Percentiles rank a stretch among this genome's conserved stretches.
phyloP scores from a whole-genome alignment of 345 rosid species.

The Eutrema japonicum region DNA sequence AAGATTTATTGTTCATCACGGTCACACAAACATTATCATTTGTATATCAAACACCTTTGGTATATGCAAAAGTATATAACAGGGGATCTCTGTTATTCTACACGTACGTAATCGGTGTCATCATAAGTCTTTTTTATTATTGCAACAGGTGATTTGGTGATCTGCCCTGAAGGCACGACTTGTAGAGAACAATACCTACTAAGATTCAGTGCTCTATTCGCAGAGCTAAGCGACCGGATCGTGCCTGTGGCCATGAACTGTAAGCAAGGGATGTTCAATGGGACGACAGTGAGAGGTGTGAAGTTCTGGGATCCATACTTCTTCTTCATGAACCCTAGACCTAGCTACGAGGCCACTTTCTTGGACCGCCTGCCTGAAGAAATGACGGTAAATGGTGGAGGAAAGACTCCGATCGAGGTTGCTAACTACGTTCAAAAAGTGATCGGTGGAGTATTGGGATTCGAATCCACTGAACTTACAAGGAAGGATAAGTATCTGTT shows the following conservation, averaged over 20 bases:
- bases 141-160: slow-evolving; percentile 81
- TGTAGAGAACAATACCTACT: slow-evolving; percentile 82
- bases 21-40: neutral
- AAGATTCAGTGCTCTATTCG: slow-evolving; percentile 92
- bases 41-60: neutral
- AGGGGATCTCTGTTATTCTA: no score
- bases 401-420: slow-evolving; percentile 86
- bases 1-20: no score
- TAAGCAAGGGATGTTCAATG: slow-evolving; percentile 85
- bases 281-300: slow-evolving; percentile 91
- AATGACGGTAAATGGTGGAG: slow-evolving; percentile 79
- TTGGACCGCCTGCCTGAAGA: slow-evolving; percentile 86
- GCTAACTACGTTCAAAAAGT: slow-evolving; percentile 94
- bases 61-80: neutral
- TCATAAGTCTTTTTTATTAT: neutral
- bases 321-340: slow-evolving; percentile 97
- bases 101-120: neutral
- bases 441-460: slow-evolving; percentile 70
- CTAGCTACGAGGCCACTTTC: slow-evolving; percentile 78
- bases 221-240: slow-evolving; percentile 91
- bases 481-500: slow-evolving; percentile 86
- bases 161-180: slow-evolving; percentile 97
- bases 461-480: slow-evolving; percentile 79
- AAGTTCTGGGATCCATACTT: slow-evolving; percentile 96
- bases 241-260: slow-evolving; percentile 94